Percentiles rank a stretch among this genome's conserved stretches.
Conservation (phyloP, 129 eudicot species). For the Artemisia annua region DNA sequence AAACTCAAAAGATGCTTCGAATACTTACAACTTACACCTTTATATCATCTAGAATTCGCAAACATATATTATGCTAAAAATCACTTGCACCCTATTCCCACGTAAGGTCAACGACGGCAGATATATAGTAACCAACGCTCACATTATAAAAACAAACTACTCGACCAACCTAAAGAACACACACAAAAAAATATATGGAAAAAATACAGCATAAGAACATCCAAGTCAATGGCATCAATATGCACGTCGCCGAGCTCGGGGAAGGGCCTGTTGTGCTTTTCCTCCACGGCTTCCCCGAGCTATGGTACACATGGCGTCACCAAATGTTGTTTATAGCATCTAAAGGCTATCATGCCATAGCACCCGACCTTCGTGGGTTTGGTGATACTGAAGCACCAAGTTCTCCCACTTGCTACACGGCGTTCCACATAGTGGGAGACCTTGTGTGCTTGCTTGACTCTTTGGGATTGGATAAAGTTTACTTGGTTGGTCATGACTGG, state of each 20-base stretch:
- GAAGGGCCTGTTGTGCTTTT: neutral
- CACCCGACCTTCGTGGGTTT: neutral
- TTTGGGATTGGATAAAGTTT: slow-evolving; percentile 18
- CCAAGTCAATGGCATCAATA: neutral
- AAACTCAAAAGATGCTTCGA: neutral
- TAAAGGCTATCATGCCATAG: neutral
- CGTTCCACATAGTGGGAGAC: neutral
- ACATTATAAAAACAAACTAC: neutral
- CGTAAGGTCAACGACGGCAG: too few relatives aligned
- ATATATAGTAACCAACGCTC: neutral
- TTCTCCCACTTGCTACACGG: neutral
- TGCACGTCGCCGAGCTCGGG: neutral
- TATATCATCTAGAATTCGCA: too few relatives aligned
- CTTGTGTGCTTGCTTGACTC: neutral
- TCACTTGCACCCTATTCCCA: too few relatives aligned
- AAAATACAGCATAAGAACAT: neutral
- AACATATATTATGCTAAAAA: too few relatives aligned
- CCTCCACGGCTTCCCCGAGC: neutral
- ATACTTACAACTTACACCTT: too few relatives aligned
- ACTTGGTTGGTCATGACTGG: slow-evolving; percentile 60
- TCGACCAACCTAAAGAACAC: too few relatives aligned
- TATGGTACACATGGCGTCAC: neutral
- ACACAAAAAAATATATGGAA: neutral
- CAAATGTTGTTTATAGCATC: neutral
- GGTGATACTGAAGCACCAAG: neutral